Percentiles rank a stretch among this genome's conserved stretches.
phyloP scores from a whole-genome alignment of 2,329 filamentous ascomycete genomes.

The Aspergillus tamarii region DNA sequence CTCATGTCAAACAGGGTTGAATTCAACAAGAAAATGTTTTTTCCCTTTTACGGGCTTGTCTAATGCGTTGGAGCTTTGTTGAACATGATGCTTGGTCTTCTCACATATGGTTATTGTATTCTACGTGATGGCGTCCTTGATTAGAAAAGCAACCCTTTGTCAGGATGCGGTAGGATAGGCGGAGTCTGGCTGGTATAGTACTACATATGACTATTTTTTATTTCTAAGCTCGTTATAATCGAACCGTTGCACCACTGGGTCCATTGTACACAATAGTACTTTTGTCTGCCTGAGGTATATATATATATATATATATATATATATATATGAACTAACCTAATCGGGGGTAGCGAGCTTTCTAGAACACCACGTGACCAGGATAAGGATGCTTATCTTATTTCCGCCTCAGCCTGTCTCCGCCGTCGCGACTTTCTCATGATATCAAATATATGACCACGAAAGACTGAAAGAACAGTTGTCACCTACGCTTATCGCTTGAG shows the following conservation, averaged over 20 bases:
- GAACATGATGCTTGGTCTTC: slow-evolving; percentile 2
- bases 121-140: slow-evolving; percentile 26
- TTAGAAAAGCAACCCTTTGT: slow-evolving; percentile 25
- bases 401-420: not conserved
- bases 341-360: not conserved
- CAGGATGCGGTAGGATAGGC: slow-evolving; percentile 26
- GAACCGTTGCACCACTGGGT: too few relatives aligned
- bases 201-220: slow-evolving; percentile 10
- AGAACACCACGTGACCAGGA: not conserved
- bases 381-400: slow-evolving; percentile 2
- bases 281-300: too few relatives aligned
- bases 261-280: too few relatives aligned
- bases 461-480: not conserved
- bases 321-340: not conserved
- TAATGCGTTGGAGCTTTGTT: slow-evolving; percentile 3
- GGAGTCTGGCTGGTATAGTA: slow-evolving; percentile 28
- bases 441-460: not conserved
- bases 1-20: not conserved
- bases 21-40: slow-evolving; percentile 13
- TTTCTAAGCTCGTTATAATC: too few relatives aligned
- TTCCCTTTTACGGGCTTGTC: not conserved
- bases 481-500: not conserved
- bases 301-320: too few relatives aligned
- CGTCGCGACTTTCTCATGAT: not conserved
- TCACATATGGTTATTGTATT: slow-evolving; percentile 22